A percentile compares a stretch with the other conserved stretches of the same genome.
These are phyloP conservation scores for Gymnopilus junonius DNA, from an alignment of 768 basidiomycete species.

Conservation along the genomic window DNA sequence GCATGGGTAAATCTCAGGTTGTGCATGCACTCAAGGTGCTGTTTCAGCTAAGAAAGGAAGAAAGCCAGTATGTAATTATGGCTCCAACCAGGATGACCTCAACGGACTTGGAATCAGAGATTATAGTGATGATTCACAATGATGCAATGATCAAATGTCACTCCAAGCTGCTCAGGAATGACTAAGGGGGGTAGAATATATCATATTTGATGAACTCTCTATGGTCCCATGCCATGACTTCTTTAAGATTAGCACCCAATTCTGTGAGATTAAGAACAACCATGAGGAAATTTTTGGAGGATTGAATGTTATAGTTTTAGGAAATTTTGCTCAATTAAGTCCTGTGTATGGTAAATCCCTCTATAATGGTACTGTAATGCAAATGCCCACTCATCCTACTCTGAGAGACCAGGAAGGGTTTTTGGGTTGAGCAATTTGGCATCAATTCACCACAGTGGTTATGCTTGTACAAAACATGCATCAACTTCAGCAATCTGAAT, in stretches of 20 bases:
- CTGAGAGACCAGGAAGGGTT: conserved; percentile 22
- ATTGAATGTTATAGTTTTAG: not conserved
- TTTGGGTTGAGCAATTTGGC: conserved; percentile 22
- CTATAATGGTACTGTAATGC: conserved; percentile 42
- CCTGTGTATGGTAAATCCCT: conserved; percentile 12
- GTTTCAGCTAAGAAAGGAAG: not conserved
- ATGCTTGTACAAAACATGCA: conserved; percentile 41
- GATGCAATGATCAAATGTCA: not conserved
- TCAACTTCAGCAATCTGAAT: conserved; percentile 24
- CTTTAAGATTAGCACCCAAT: conserved; percentile 27
- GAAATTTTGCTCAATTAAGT: not conserved
- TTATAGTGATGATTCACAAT: not conserved
- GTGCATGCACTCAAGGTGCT: not conserved
- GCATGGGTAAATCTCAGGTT: conserved; percentile 16
- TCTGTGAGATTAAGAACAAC: conserved; percentile 22
- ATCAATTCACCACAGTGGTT: conserved; percentile 35
- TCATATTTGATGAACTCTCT: conserved; percentile 47
- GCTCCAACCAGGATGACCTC: not conserved
- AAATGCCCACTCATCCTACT: conserved; percentile 19
- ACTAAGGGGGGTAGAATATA: conserved; percentile 34
- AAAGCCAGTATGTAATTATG: not conserved
- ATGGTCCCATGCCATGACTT: conserved; percentile 40
- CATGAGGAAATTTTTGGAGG: not conserved
- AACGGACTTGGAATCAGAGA: not conserved
- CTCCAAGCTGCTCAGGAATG: not conserved